Evolutionary conservation across 2,329 filamentous ascomycete species (phyloP), one percentile per base, ranked within the genome.

Genomic region (Stagonosporopsis cucurbitacearum): DNA sequence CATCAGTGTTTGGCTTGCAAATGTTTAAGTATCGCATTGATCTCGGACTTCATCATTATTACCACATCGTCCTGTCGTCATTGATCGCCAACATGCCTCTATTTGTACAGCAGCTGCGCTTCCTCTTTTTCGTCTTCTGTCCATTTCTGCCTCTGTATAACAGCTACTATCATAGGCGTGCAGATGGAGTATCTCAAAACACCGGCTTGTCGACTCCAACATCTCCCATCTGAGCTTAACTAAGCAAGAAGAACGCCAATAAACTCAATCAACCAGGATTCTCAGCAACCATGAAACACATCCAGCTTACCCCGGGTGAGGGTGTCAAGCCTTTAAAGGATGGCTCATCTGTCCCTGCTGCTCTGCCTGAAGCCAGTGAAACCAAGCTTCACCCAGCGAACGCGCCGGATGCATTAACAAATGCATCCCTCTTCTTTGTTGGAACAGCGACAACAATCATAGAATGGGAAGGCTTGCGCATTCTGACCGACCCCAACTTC

Each of bases 361-460:
- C 66, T 8, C 66, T 82, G 0, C 80, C 80, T 7, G 59, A 69
- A 8, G 74, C 80, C n/a, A 81, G 79, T 59, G 71, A 76, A 41
- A 78, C 73, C 40, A 80, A 80, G 54, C 47, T 77, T 4, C 77
- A 81, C 62, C 80, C 81, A 1, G 67, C 69, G 23, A 72, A 66
- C 33, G 70, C 70, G 8, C 69, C 68, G 40, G 57, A 63, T 13
- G 75, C 78, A 42, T 56, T 63, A 17, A 77, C 78, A 35, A 72
- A 70, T 44, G 80, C 78, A 3, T 80, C 78, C 50, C 63, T 85
- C 39, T 82, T 79, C 71, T 85, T 85, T 64, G 79, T 85, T 37
- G 83, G 83, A 17, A 86, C 80, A 4, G 83, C 84, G 5, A 85
- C 84, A 2, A 85, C 82, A 0, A 75, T 86, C 35, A 71, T 85